A percentile compares a stretch with the other conserved stretches of the same genome.
phyloP scores from a whole-genome alignment of 805 yeast species.

The Tetrapisispora taiwanensis region DNA sequence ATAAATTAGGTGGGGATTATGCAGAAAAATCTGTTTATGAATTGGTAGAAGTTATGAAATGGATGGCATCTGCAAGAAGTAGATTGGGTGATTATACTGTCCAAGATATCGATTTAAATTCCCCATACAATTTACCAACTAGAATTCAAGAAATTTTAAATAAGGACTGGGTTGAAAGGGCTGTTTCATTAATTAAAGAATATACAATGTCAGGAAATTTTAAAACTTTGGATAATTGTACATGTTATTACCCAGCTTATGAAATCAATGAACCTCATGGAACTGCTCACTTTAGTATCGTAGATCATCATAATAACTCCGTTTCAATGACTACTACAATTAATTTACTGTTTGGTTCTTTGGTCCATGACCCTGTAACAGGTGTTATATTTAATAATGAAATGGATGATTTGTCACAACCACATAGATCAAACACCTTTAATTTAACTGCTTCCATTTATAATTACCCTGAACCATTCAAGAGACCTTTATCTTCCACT shows the following conservation, averaged over 20 bases:
- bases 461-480: slow-evolving; percentile 65
- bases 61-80: slow-evolving; percentile 84
- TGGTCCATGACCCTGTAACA: slow-evolving; percentile 69
- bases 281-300: slow-evolving; percentile 75
- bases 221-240: slow-evolving; percentile 54
- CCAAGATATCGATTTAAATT: slow-evolving; percentile 3
- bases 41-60: slow-evolving; percentile 79
- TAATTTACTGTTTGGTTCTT: slow-evolving; percentile 72
- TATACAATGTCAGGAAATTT: slow-evolving; percentile 8
- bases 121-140: slow-evolving; percentile 14
- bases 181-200: slow-evolving; percentile 43
- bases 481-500: slow-evolving; percentile 77
- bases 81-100: slow-evolving; percentile 62
- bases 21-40: slow-evolving; percentile 47
- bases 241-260: slow-evolving; percentile 68
- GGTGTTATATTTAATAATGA: slow-evolving; percentile 80
- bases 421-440: slow-evolving; percentile 62
- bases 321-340: slow-evolving; percentile 85
- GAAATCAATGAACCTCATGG: slow-evolving; percentile 79
- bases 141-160: slow-evolving; percentile 39
- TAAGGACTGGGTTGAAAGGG: slow-evolving; percentile 47
- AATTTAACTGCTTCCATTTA: slow-evolving; percentile 70
- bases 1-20: slow-evolving; percentile 37
- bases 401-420: slow-evolving; percentile 89
- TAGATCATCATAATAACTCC: slow-evolving; percentile 67